These are phyloP conservation scores for Citeromyces hawaiiensis DNA, from an alignment of 1,139 yeast genomes.

Conservation along the genomic window DNA sequence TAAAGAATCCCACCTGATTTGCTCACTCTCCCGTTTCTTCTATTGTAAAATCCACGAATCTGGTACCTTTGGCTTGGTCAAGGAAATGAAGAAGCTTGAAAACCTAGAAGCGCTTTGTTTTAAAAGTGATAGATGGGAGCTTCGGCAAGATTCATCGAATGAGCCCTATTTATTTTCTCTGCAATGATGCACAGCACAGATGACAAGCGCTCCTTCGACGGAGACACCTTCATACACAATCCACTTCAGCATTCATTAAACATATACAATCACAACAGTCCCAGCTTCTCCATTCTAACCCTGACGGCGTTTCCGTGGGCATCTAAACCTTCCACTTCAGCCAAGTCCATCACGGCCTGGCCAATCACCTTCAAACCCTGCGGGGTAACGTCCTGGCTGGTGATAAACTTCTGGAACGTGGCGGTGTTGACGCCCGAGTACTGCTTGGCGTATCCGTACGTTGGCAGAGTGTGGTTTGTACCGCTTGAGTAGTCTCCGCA, in stretches of 20 bases:
- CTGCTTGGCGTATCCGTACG: conserved; percentile 96
- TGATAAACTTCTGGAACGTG: conserved; percentile 89
- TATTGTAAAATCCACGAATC: no score
- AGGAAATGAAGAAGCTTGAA: no score
- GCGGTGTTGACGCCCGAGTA: conserved; percentile 96
- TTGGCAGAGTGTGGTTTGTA: conserved; percentile 94
- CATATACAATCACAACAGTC: conserved; percentile 12
- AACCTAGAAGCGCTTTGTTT: no score
- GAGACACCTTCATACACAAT: no score
- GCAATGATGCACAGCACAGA: no score
- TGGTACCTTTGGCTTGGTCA: no score
- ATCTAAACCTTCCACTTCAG: conserved; percentile 94
- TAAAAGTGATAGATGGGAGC: no score
- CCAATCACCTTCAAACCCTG: conserved; percentile 83
- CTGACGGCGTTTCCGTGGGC: conserved; percentile 96
- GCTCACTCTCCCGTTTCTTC: no score
- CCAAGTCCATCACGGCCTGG: conserved; percentile 89
- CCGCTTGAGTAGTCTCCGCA: conserved; percentile 98
- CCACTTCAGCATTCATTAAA: background rate
- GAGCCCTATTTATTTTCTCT: no score
- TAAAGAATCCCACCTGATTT: no score
- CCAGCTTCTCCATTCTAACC: conserved; percentile 77
- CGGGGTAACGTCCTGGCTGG: conserved; percentile 80
- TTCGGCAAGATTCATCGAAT: no score
- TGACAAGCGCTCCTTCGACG: no score